Evolutionary conservation across 2,329 filamentous ascomycete genomes (phyloP).

Genomic region (Aspergillus luchuensis): DNA sequence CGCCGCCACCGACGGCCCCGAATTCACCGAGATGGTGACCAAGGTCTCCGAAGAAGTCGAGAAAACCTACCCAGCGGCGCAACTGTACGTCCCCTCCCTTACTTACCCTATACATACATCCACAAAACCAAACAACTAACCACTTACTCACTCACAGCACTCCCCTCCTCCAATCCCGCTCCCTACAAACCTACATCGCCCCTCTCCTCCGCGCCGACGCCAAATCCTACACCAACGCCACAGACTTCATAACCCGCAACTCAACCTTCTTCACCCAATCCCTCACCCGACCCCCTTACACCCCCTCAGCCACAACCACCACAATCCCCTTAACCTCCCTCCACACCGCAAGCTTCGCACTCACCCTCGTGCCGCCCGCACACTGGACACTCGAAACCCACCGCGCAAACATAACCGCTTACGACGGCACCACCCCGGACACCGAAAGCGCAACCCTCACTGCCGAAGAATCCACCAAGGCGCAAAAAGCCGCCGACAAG

Average conservation of each 20-base stretch:
- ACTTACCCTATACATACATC: background rate
- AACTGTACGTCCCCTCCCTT: constrained; percentile 32
- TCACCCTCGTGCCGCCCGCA: constrained; percentile 44
- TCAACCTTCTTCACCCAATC: constrained; percentile 58
- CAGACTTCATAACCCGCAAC: constrained; percentile 59
- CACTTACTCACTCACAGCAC: constrained; percentile 18
- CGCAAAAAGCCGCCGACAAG: constrained; percentile 31
- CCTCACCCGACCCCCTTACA: constrained; percentile 31
- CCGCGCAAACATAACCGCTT: constrained; percentile 42
- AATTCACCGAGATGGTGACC: constrained; percentile 44
- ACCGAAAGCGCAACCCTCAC: background rate
- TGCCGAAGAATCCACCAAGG: background rate
- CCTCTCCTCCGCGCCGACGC: constrained; percentile 57
- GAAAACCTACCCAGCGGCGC: constrained; percentile 24
- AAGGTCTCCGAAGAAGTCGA: constrained; percentile 33
- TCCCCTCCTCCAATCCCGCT: constrained; percentile 34
- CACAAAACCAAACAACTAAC: constrained; percentile 2
- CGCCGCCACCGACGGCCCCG: constrained; percentile 48
- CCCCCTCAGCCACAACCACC: constrained; percentile 20
- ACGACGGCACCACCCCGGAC: constrained; percentile 28
- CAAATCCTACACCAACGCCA: constrained; percentile 59
- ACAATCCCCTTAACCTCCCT: constrained; percentile 40
- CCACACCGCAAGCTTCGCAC: constrained; percentile 47
- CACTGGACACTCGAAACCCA: constrained; percentile 47
- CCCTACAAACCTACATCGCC: constrained; percentile 51